phyloP scores from a whole-genome alignment of 805 yeast species.

The Lipomyces yamanashiensis region DNA sequence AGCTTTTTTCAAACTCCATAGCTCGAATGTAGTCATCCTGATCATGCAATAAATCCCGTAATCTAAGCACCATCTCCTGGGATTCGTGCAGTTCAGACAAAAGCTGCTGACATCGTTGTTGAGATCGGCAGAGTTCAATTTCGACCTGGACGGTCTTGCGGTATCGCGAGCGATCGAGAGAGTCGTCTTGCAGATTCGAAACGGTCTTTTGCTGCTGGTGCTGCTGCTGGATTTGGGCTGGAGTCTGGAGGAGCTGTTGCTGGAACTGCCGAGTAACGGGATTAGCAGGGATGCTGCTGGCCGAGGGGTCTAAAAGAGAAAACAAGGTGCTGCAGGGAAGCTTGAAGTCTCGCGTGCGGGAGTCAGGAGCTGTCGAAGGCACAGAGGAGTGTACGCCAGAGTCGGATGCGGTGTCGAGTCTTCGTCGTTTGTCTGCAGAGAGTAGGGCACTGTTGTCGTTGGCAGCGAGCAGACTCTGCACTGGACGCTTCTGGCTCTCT shows the following conservation, averaged over 20 bases:
- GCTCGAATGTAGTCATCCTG: conserved; percentile 31
- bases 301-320: background rate
- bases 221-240: background rate
- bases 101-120: conserved; percentile 3
- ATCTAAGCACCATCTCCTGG: background rate
- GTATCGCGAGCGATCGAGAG: background rate
- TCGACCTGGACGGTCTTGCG: background rate
- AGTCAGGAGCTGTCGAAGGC: no score
- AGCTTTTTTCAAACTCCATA: conserved; percentile 20
- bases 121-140: background rate
- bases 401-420: background rate
- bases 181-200: background rate
- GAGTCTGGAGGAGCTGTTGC: no score
- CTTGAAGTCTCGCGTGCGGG: no score
- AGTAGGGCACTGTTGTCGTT: background rate
- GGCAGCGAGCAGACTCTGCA: background rate
- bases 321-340: background rate
- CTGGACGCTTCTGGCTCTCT: background rate
- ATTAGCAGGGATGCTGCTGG: background rate
- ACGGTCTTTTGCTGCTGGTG: background rate
- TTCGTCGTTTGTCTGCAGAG: background rate
- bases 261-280: no score
- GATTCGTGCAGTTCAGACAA: conserved; percentile 19
- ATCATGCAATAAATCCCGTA: conserved; percentile 19
- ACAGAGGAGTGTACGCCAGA: no score